Conservation (phyloP, 805 yeast species). For the Starmera dryadoides region DNA sequence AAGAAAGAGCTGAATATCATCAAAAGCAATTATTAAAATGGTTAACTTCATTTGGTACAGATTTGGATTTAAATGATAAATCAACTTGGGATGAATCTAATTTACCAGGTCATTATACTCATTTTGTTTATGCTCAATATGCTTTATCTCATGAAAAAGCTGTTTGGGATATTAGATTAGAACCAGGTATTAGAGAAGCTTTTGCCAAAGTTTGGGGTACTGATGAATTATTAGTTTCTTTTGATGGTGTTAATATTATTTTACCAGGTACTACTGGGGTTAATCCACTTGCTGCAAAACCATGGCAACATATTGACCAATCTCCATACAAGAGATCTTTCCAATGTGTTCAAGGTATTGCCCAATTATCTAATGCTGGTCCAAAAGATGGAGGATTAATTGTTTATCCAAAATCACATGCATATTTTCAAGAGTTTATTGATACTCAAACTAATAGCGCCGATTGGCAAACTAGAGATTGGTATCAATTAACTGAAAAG, state of each 20-base stretch:
- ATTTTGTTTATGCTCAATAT: conserved; percentile 14
- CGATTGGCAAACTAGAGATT: conserved; percentile 15
- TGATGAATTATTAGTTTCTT: conserved; percentile 25
- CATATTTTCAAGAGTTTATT: conserved; percentile 15
- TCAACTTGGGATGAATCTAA: conserved; percentile 23
- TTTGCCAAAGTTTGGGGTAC: conserved; percentile 26
- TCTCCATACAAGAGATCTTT: conserved; percentile 23
- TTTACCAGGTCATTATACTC: conserved; percentile 18
- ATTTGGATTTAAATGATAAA: conserved; percentile 18
- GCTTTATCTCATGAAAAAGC: conserved; percentile 23
- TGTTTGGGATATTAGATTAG: conserved; percentile 26
- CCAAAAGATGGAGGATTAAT: conserved; percentile 24
- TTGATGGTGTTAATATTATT: conserved; percentile 24
- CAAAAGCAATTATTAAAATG: conserved; percentile 17
- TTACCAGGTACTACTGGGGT: conserved; percentile 18
- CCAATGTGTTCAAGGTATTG: conserved; percentile 27
- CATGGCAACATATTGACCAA: conserved; percentile 30
- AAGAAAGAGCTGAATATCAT: conserved; percentile 18
- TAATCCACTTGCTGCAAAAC: not conserved
- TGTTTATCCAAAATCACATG: conserved; percentile 16
- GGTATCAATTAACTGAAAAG: conserved; percentile 8
- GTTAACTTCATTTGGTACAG: conserved; percentile 14
- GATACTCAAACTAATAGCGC: conserved; percentile 11
- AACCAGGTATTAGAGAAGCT: conserved; percentile 19
- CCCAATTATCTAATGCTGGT: conserved; percentile 20